A percentile compares a stretch with the other conserved stretches of the same genome.
Conservation (phyloP, 2,329 filamentous ascomycete genomes). For the Tolypocladium guangdongense region DNA sequence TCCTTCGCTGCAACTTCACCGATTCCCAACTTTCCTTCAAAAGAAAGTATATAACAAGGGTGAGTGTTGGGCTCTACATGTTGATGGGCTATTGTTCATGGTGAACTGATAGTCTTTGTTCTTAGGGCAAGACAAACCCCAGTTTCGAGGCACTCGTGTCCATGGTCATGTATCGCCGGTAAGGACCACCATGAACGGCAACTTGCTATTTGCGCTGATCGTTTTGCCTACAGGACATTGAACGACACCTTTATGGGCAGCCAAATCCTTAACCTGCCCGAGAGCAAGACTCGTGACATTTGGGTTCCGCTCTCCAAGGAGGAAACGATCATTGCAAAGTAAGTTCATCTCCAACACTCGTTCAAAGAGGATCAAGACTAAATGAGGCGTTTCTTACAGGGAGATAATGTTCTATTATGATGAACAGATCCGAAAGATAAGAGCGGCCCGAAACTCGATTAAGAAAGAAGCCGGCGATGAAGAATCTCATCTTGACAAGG, state of each 20-base stretch:
- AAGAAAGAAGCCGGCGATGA: neutral
- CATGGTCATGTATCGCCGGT: slow-evolving; percentile 18
- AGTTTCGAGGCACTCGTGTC: slow-evolving; percentile 11
- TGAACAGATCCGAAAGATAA: neutral
- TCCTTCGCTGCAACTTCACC: slow-evolving; percentile 13
- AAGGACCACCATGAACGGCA: too few relatives aligned
- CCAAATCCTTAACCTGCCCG: slow-evolving; percentile 14
- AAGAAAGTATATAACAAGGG: too few relatives aligned
- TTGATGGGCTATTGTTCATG: too few relatives aligned
- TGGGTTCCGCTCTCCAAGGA: slow-evolving; percentile 13
- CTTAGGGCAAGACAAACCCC: slow-evolving; percentile 5
- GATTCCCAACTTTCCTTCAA: too few relatives aligned
- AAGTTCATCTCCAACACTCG: too few relatives aligned
- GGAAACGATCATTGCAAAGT: slow-evolving; percentile 16
- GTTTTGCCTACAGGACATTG: slow-evolving; percentile 10
- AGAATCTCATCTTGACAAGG: neutral
- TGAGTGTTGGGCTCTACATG: too few relatives aligned
- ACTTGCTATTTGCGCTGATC: too few relatives aligned
- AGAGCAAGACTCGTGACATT: slow-evolving; percentile 6
- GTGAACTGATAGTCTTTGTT: too few relatives aligned
- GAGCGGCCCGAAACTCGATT: neutral
- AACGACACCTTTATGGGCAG: slow-evolving; percentile 16
- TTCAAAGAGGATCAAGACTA: too few relatives aligned
- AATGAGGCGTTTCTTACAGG: neutral
- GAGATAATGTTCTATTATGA: neutral